These are phyloP conservation scores for Agaricales sp. DNA, from an alignment of 1,284 basidiomycete species.

Conservation along the genomic window DNA sequence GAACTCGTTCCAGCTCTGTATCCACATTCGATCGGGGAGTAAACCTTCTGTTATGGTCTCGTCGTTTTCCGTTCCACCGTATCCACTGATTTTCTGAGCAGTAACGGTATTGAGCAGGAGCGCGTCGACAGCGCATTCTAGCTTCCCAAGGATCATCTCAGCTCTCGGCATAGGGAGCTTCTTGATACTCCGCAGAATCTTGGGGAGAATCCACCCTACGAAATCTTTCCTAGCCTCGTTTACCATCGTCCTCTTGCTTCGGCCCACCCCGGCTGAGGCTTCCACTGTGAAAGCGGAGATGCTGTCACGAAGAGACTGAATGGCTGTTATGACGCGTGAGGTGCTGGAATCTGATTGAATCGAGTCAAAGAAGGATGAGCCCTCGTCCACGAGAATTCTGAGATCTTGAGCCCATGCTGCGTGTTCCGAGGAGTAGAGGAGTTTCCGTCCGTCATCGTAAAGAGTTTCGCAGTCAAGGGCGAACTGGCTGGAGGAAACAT, in stretches of 20 bases:
- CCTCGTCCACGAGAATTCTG: constrained; percentile 20
- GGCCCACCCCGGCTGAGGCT: constrained; percentile 9
- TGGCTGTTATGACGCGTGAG: constrained; percentile 20
- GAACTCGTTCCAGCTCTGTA: constrained; percentile 33
- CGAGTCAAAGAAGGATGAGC: constrained; percentile 21
- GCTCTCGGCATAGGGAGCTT: constrained; percentile 33
- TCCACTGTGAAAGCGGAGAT: constrained; percentile 15
- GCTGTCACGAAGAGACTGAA: constrained; percentile 20
- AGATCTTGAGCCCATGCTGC: constrained; percentile 18
- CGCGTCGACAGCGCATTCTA: constrained; percentile 30
- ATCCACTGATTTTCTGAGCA: not conserved
- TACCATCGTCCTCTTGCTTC: constrained; percentile 11
- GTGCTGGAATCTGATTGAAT: constrained; percentile 27
- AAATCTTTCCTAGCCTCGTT: constrained; percentile 21
- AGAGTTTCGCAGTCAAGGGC: constrained; percentile 21
- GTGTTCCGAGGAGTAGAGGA: constrained; percentile 17
- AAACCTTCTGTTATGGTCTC: constrained; percentile 13
- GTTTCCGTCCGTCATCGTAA: constrained; percentile 24
- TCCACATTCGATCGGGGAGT: constrained; percentile 30
- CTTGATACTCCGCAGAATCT: constrained; percentile 23
- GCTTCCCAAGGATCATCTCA: constrained; percentile 24
- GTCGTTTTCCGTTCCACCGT: not conserved
- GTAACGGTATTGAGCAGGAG: constrained; percentile 21
- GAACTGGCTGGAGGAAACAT: constrained; percentile 23
- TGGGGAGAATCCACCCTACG: constrained; percentile 31